A percentile compares a stretch with the other conserved stretches of the same genome.
These are phyloP conservation scores for maize (Zea mays) DNA, from an alignment of 176 grass and related monocot species.

Conservation along the genomic window Zm-B73-REFERENCE-NAM-5.0 NC_050096.1:191200501-191201000, in stretches of 20 bases:
- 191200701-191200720: no score
- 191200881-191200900: slow-evolving; percentile 57
- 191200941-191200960: slow-evolving; percentile 53
- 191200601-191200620: neutral
- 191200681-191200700: no score
- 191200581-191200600: neutral
- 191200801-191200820: slow-evolving; percentile 10
- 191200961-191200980: slow-evolving; percentile 59
- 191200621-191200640: neutral
- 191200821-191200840: slow-evolving; percentile 65
- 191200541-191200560: no score
- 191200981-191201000: slow-evolving; percentile 46
- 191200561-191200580: neutral
- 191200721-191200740: slow-evolving; percentile 5
- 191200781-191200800: neutral
- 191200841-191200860: slow-evolving; percentile 75
- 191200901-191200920: slow-evolving; percentile 68
- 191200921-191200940: slow-evolving; percentile 59
- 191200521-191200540: no score
- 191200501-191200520: no score
- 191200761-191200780: neutral
- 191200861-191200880: slow-evolving; percentile 70
- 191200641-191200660: no score
- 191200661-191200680: neutral
- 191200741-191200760: slow-evolving; percentile 9